Base-by-base conservation (phyloP, 208 protist genomes). In the Kentomonas sorsogonicus region DNA sequence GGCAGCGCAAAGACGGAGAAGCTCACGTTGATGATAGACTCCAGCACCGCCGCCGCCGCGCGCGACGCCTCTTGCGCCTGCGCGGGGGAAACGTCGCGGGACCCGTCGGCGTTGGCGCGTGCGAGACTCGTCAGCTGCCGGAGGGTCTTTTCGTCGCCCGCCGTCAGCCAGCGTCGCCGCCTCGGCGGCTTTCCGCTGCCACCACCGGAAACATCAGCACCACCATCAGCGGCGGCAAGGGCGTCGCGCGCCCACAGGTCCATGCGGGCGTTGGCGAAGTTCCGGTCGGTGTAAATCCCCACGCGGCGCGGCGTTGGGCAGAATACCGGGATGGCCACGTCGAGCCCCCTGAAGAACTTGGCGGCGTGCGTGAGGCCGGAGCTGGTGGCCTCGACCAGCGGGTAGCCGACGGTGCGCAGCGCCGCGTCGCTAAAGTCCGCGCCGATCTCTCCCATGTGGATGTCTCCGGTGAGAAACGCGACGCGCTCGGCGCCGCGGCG, bases 391-490 rank as follows among this genome's bases (percentile, higher is more conserved):
- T 92, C 85, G n/a, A 92, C 34, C 13, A 89, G 60, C 0, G 80
- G 85, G 54, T 83, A 89, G 30, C 81, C 81, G 9, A 92, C 53
- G 23, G 63, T 63, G 11, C 56, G 52, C 22, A 31, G 2, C 18
- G 85, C 61, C 0, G 78, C 63, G 40, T 65, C 20, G 13, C 72
- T 74, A 43, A 70, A 65, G 68, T 89, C 85, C 30, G 59, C 64
- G 40, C 72, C 79, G 26, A 93, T 69, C 66, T 95, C 89, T 5
- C 80, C 83, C 47, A 93, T 60, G 68, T 95, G 89, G 18, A 95
- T 75, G 55, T 95, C 89, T 5, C 89, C 89, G 11, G 74, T 83
- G 13, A 95, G 46, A 40, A 95, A 86, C n/a, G 81, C 72, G 1
- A 83, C 79, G 16, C 86, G 77, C 57, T 86, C 73, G 7, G 65